These are phyloP conservation scores for Corymbia maculata DNA, from an alignment of 345 rosid genomes.

Conservation along the genomic window DNA sequence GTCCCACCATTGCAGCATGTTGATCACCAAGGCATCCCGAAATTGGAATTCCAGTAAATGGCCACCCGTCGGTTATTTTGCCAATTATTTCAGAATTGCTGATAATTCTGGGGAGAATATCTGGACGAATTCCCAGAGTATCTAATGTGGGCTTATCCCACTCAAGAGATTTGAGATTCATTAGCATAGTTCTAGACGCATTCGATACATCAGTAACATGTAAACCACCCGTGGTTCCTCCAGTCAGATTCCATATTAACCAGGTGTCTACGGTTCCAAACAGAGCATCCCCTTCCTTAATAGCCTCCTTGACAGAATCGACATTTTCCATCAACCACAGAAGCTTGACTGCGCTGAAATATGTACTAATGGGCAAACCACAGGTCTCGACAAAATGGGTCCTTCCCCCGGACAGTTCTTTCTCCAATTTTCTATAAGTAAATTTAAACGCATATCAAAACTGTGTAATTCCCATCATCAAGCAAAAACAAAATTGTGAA, in stretches of 20 bases:
- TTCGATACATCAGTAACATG: slow-evolving; percentile 90
- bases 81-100: slow-evolving; percentile 86
- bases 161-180: slow-evolving; percentile 66
- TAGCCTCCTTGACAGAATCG: slow-evolving; percentile 41
- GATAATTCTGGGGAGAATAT: slow-evolving; percentile 61
- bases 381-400: slow-evolving; percentile 66
- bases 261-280: slow-evolving; percentile 88
- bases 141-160: slow-evolving; percentile 64
- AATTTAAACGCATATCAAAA: not conserved
- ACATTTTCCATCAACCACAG: slow-evolving; percentile 89
- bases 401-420: slow-evolving; percentile 68
- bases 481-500: not conserved
- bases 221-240: slow-evolving; percentile 56
- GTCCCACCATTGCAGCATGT: slow-evolving; percentile 97
- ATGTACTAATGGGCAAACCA: slow-evolving; percentile 88
- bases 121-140: slow-evolving; percentile 44
- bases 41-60: slow-evolving; percentile 57
- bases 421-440: slow-evolving; percentile 61
- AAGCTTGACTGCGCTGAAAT: slow-evolving; percentile 80
- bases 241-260: slow-evolving; percentile 94
- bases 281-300: slow-evolving; percentile 58
- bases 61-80: slow-evolving; percentile 76
- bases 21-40: slow-evolving; percentile 96
- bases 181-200: slow-evolving; percentile 90
- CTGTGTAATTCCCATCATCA: not conserved